Evolutionary conservation across 2,329 filamentous ascomycete genomes (phyloP).

Genomic region (Xylariaceae sp.): DNA sequence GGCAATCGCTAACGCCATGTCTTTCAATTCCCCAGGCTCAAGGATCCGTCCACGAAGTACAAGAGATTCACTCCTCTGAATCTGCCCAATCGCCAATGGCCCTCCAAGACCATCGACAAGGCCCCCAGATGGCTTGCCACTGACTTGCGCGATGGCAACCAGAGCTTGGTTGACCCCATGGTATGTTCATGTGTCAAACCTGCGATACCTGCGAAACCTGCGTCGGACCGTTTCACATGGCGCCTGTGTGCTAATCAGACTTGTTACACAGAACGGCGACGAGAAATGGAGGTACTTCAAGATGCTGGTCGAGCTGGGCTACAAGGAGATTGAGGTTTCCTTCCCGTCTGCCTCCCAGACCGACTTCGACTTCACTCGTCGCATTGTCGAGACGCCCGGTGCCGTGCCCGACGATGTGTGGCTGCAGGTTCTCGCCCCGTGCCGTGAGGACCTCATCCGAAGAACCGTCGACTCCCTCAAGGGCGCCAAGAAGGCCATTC

Average conservation of each 20-base stretch:
- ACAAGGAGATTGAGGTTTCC: constrained; percentile 96
- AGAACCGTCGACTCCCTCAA: constrained; percentile 83
- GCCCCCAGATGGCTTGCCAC: constrained; percentile 87
- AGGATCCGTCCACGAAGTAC: constrained; percentile 69
- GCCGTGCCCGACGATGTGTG: constrained; percentile 82
- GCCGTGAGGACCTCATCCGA: constrained; percentile 83
- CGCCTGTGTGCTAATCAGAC: constrained; percentile 3
- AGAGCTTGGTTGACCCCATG: constrained; percentile 91
- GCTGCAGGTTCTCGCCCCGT: constrained; percentile 88
- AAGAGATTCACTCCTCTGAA: constrained; percentile 61
- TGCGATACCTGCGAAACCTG: background rate
- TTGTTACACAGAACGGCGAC: constrained; percentile 65
- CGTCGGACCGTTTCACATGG: background rate
- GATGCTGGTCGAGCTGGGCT: constrained; percentile 86
- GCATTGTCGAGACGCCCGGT: constrained; percentile 78
- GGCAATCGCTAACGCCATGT: background rate
- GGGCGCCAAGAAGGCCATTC: constrained; percentile 86
- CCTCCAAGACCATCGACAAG: constrained; percentile 73
- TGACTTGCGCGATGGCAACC: constrained; percentile 87
- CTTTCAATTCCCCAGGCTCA: constrained; percentile 4
- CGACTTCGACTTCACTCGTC: constrained; percentile 91
- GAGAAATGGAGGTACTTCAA: constrained; percentile 95
- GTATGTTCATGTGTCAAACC: constrained; percentile 42
- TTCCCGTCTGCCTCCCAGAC: constrained; percentile 93
- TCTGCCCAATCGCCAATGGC: constrained; percentile 74